Percentiles rank a stretch among this genome's conserved stretches.
Conservation (phyloP, 164 flowering plant species). For the Dillenia suffruticosa region DNA sequence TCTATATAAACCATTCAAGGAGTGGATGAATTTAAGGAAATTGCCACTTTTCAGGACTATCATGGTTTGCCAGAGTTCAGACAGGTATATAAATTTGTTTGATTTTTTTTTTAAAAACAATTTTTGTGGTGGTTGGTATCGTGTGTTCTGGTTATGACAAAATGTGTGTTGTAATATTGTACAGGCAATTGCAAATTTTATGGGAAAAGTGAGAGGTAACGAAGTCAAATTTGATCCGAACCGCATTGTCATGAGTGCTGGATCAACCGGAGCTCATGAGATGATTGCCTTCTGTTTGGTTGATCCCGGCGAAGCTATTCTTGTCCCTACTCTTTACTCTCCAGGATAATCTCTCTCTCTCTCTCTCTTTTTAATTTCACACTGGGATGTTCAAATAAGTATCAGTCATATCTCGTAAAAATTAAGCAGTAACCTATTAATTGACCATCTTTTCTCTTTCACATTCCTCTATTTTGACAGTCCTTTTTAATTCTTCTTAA, state of each 20-base stretch:
- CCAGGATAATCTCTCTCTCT: constrained; percentile 51
- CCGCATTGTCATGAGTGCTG: constrained; percentile 86
- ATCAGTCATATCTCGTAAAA: no score
- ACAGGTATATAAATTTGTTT: constrained; percentile 33
- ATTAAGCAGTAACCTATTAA: no score
- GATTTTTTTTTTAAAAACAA: not conserved
- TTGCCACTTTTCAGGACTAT: constrained; percentile 75
- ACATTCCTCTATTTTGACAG: no score
- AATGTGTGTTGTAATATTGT: not conserved
- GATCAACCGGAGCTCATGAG: constrained; percentile 93
- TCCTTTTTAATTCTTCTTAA: no score
- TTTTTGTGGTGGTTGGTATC: no score
- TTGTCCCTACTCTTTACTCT: constrained; percentile 83
- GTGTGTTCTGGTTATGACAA: no score
- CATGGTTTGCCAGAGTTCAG: constrained; percentile 81
- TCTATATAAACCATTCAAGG: constrained; percentile 74
- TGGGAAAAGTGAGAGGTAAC: constrained; percentile 70
- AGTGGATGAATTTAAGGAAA: constrained; percentile 46
- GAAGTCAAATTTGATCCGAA: constrained; percentile 60
- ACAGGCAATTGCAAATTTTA: constrained; percentile 81
- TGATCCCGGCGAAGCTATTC: constrained; percentile 82
- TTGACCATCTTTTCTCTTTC: no score
- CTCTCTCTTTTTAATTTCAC: no score
- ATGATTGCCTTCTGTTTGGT: constrained; percentile 72
- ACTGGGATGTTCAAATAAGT: no score